phyloP scores from a whole-genome alignment of 2,329 filamentous ascomycete species.

The Graphilbum ipis-grandicollis region DNA sequence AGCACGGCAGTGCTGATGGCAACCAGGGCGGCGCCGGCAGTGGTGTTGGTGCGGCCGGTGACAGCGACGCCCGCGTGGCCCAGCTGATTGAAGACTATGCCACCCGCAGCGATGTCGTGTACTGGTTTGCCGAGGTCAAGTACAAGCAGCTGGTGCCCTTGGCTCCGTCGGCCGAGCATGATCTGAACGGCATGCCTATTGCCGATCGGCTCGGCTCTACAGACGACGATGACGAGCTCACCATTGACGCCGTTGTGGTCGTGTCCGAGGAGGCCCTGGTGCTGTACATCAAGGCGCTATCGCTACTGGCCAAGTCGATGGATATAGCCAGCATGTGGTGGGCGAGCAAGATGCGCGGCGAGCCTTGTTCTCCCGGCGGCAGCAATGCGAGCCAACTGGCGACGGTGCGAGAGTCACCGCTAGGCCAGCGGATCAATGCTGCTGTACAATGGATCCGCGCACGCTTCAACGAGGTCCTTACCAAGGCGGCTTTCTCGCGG shows the following conservation, averaged over 20 bases:
- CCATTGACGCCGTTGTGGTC: conserved; percentile 66
- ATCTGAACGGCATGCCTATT: conserved; percentile 40
- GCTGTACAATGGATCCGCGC: conserved; percentile 90
- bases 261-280: conserved; percentile 91
- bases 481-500: conserved; percentile 91
- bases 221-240: conserved; percentile 62
- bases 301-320: conserved; percentile 83
- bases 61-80: conserved; percentile 66
- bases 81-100: conserved; percentile 82
- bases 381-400: conserved; percentile 15
- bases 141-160: conserved; percentile 91
- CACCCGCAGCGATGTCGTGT: conserved; percentile 87
- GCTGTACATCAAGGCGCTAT: conserved; percentile 85
- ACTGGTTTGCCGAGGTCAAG: conserved; percentile 95
- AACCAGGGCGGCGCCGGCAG: conserved; percentile 10
- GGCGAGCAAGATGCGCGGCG: conserved; percentile 58
- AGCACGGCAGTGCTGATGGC: neutral
- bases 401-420: conserved; percentile 27
- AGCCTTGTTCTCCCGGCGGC: conserved; percentile 23
- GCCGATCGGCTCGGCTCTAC: conserved; percentile 25
- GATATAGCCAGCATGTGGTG: conserved; percentile 90
- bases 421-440: conserved; percentile 63
- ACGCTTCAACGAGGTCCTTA: conserved; percentile 91
- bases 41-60: conserved; percentile 27
- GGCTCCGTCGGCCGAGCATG: conserved; percentile 59